Evolutionary conservation across 768 basidiomycete genomes (phyloP), one percentile per base, ranked within the genome.

Genomic region (Boletus rufocinnamomeus): DNA sequence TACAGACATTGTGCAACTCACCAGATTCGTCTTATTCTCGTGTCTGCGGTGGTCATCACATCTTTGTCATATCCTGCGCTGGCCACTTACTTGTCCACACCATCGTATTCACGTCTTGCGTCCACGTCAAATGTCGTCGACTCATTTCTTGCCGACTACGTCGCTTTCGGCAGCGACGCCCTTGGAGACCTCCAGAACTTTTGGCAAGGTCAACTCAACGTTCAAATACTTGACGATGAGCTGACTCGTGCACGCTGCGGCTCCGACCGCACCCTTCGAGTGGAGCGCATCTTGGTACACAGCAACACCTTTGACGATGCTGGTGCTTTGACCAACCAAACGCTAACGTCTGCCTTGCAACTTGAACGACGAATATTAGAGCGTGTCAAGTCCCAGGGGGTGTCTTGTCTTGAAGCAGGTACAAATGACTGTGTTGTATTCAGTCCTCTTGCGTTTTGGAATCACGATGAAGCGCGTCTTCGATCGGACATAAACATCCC

Each of bases 31-130:
- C 85, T 95, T 50, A 91, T 95, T 70, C 82, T 95, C 63, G 86
- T 93, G 60, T 94, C 90, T 23, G 84, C 88, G 51, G 83, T 93
- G 57, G 92, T 95, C 62, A 94, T 95, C 69, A 89, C 92, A 55
- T 89, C 89, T 19, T 83, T 95, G 55, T 90, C 93, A 68, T 94
- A 93, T 64, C 93, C 93, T n/a, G 93, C 93, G 21, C 82, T 95
- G 51, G 85, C 90, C 50, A 81, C 91, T 57, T 93, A 94, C 71
- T 86, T 86, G 25, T 87, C 89, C 2, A 86, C 90, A 1, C 83
- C 85, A 57, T 82, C 84, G 0, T 83, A 83, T 72, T 88, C 79
- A 51, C 72, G 67, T 50, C 80, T 79, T 64, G 84, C 80, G 60
- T 81, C 77, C 74, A 74, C 80, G 19, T 77, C 80, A 30, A 78